A percentile compares a stretch with the other conserved stretches of the same genome.
These are phyloP conservation scores for Myxozyma udenii DNA, from an alignment of 805 yeast genomes.

Conservation along the genomic window DNA sequence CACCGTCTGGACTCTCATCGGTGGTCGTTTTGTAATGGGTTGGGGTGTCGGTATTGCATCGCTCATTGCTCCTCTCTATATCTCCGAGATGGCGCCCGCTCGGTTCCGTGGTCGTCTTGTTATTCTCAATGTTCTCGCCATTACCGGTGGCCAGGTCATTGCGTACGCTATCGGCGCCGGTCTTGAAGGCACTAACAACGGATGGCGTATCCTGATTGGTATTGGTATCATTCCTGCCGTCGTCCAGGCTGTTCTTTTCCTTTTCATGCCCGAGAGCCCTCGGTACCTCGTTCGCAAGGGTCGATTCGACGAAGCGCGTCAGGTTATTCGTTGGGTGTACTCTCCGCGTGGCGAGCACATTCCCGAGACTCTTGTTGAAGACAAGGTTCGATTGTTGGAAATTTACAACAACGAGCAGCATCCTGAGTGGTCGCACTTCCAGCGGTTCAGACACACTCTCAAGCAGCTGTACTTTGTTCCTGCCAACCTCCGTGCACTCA, in stretches of 20 bases:
- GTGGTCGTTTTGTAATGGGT: conserved; percentile 89
- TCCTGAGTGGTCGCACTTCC: conserved; percentile 21
- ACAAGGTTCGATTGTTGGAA: conserved; percentile 57
- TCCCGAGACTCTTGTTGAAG: conserved; percentile 59
- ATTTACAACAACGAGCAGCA: conserved; percentile 38
- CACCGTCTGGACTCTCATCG: conserved; percentile 85
- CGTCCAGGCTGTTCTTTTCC: conserved; percentile 68
- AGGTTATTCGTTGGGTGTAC: conserved; percentile 64
- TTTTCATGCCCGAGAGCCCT: conserved; percentile 94
- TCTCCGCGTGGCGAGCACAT: conserved; percentile 44
- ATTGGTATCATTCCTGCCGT: conserved; percentile 84
- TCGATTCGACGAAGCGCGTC: conserved; percentile 59
- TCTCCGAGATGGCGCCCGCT: conserved; percentile 82
- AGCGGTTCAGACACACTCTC: conserved; percentile 33
- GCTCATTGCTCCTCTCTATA: conserved; percentile 87
- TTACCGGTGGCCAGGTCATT: conserved; percentile 91
- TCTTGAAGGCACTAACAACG: conserved; percentile 63
- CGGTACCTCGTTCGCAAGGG: conserved; percentile 78
- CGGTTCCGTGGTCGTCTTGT: conserved; percentile 88
- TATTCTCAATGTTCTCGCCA: conserved; percentile 79
- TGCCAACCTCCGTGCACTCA: conserved; percentile 79
- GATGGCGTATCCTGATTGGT: conserved; percentile 94
- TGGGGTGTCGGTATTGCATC: conserved; percentile 97
- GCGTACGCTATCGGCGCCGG: conserved; percentile 96
- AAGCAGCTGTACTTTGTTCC: conserved; percentile 39